Evolutionary conservation across 169 alveolate species (phyloP).

Genomic region (Plasmodium reichenowi): DNA sequence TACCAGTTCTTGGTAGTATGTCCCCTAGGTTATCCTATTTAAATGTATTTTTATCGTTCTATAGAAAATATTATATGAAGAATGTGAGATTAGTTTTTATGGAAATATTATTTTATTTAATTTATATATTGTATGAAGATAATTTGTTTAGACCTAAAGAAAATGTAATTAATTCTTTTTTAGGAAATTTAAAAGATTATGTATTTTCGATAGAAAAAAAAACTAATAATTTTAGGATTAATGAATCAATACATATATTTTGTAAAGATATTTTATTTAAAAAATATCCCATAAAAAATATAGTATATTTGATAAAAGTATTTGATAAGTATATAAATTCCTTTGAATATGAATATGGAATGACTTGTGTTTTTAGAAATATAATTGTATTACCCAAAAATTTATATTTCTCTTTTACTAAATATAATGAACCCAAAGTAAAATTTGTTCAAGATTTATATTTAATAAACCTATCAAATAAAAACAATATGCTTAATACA

Average conservation of each 20-base stretch:
- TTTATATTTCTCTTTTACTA: slow-evolving; percentile 59
- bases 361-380: slow-evolving; percentile 76
- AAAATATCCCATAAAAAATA: slow-evolving; percentile 25
- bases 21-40: slow-evolving; percentile 55
- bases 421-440: slow-evolving; percentile 70
- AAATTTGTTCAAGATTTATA: slow-evolving; percentile 63
- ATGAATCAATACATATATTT: slow-evolving; percentile 25
- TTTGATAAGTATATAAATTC: slow-evolving; percentile 66
- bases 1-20: slow-evolving; percentile 69
- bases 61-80: slow-evolving; percentile 33
- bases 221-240: background rate
- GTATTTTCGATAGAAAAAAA: background rate
- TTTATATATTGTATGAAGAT: slow-evolving; percentile 52
- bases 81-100: slow-evolving; percentile 40
- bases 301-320: slow-evolving; percentile 51
- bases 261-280: slow-evolving; percentile 47
- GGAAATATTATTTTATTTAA: slow-evolving; percentile 76
- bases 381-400: slow-evolving; percentile 45
- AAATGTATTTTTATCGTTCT: slow-evolving; percentile 31
- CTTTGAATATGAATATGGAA: slow-evolving; percentile 77
- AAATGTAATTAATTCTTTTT: slow-evolving; percentile 8
- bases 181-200: slow-evolving; percentile 10
- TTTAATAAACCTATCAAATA: slow-evolving; percentile 2
- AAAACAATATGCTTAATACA: background rate
- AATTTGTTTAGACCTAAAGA: slow-evolving; percentile 18